Percentiles rank a stretch among this genome's conserved stretches.
Conservation (phyloP, 208 protist species). For the Wallacemonas sp. region DNA sequence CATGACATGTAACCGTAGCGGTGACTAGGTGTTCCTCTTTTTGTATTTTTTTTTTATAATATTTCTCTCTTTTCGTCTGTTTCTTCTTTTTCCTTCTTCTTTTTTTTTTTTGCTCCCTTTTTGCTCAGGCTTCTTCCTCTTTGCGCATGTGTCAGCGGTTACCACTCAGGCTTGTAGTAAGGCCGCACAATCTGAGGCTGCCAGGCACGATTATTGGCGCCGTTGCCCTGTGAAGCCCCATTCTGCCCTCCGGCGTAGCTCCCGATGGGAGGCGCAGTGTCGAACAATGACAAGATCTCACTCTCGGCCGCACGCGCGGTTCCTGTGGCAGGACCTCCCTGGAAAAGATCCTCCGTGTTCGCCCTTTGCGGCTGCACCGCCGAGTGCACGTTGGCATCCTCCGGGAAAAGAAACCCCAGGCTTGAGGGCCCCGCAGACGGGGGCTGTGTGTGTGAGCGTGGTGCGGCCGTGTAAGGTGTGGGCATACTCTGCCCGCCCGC, state of each 20-base stretch:
- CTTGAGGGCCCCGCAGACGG: not conserved
- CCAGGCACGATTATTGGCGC: slow-evolving; percentile 38
- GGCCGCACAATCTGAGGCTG: slow-evolving; percentile 35
- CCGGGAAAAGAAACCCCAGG: slow-evolving; percentile 1
- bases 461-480: not conserved
- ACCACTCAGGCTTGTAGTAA: slow-evolving; percentile 30
- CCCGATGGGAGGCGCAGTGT: not conserved
- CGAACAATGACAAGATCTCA: slow-evolving; percentile 76
- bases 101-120: not conserved
- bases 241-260: slow-evolving; percentile 9
- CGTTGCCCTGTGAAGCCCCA: not conserved
- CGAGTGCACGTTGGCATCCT: not conserved
- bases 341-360: slow-evolving; percentile 33
- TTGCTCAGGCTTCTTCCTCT: slow-evolving; percentile 4
- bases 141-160: not conserved
- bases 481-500: no score
- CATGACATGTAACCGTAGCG: not conserved
- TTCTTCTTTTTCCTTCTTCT: not conserved
- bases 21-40: not conserved
- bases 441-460: slow-evolving; percentile 6
- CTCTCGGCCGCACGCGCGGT: slow-evolving; percentile 20
- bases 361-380: not conserved
- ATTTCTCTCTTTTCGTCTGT: not conserved
- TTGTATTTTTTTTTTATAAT: not conserved
- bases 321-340: not conserved